These are phyloP conservation scores for Tulasnella calospora DNA, from an alignment of 768 basidiomycete genomes.

Conservation along the genomic window DNA sequence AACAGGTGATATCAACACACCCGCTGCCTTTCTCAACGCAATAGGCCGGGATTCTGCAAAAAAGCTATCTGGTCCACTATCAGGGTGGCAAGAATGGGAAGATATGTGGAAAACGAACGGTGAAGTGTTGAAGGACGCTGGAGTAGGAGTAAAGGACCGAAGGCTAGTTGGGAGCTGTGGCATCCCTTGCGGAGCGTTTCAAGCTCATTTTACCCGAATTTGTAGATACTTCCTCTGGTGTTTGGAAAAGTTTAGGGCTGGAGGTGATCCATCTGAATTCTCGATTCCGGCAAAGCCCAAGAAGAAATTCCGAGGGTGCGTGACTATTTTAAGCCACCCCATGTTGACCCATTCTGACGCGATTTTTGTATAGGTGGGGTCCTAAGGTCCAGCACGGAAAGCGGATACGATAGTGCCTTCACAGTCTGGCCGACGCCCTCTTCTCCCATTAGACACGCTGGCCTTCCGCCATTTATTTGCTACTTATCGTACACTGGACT, in stretches of 20 bases:
- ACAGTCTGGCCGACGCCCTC: neutral
- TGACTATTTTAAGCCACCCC: conserved; percentile 26
- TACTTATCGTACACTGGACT: neutral
- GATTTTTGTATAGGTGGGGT: conserved; percentile 51
- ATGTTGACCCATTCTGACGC: neutral
- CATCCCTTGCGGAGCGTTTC: neutral
- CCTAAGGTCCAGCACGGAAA: conserved; percentile 71
- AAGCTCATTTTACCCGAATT: neutral
- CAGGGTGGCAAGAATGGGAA: conserved; percentile 53
- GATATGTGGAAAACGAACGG: conserved; percentile 63
- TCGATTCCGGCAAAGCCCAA: conserved; percentile 62
- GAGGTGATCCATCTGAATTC: conserved; percentile 52
- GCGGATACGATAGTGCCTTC: conserved; percentile 45
- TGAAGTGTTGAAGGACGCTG: conserved; percentile 56
- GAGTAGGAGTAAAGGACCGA: conserved; percentile 62
- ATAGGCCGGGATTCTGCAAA: conserved; percentile 66
- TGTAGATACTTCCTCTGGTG: conserved; percentile 80
- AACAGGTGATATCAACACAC: conserved; percentile 50
- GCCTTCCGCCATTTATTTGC: neutral
- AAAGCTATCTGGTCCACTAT: conserved; percentile 47
- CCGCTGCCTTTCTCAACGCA: conserved; percentile 62
- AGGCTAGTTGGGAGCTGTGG: conserved; percentile 45
- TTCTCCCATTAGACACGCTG: neutral
- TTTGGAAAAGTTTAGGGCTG: conserved; percentile 71
- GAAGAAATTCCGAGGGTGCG: conserved; percentile 77